Conservation (phyloP, 2,329 filamentous ascomycete species). For the Parastagonospora avenae region DNA sequence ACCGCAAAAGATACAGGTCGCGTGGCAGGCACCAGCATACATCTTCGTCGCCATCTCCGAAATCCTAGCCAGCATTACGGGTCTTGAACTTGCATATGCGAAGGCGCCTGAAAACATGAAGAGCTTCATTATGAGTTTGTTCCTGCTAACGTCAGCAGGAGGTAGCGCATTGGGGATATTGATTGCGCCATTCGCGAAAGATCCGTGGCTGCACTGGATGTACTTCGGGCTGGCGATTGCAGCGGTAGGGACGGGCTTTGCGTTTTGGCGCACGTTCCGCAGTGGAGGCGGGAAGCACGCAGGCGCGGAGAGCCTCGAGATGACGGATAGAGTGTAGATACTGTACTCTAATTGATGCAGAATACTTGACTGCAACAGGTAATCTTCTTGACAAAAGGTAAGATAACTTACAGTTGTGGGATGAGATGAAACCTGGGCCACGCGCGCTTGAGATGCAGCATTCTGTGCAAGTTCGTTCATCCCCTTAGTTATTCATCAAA, state of each 20-base stretch:
- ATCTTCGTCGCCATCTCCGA: conserved; percentile 53
- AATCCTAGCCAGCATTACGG: conserved; percentile 55
- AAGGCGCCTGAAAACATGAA: conserved; percentile 55
- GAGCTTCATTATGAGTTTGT: conserved; percentile 60
- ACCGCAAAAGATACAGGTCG: conserved; percentile 53
- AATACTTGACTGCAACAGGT: too few species aligned
- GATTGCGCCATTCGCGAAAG: conserved; percentile 63
- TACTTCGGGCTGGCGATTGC: conserved; percentile 63
- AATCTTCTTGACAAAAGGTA: too few species aligned
- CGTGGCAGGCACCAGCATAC: conserved; percentile 53
- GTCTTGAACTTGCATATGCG: conserved; percentile 54
- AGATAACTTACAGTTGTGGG: too few species aligned
- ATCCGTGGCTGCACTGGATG: conserved; percentile 71
- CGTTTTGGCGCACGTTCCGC: conserved; percentile 61
- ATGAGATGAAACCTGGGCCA: too few species aligned
- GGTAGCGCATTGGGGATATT: conserved; percentile 66
- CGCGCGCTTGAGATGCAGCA: too few species aligned
- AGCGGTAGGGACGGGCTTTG: conserved; percentile 54
- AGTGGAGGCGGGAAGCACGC: background rate
- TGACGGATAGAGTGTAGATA: conserved; percentile 1
- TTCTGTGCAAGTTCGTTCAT: too few species aligned
- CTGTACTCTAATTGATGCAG: too few species aligned
- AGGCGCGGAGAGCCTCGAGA: conserved; percentile 21
- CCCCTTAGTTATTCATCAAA: too few species aligned
- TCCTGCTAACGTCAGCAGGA: conserved; percentile 64